Evolutionary conservation across 208 protist species (phyloP).

Genomic region (Phytomonas sp.): DNA sequence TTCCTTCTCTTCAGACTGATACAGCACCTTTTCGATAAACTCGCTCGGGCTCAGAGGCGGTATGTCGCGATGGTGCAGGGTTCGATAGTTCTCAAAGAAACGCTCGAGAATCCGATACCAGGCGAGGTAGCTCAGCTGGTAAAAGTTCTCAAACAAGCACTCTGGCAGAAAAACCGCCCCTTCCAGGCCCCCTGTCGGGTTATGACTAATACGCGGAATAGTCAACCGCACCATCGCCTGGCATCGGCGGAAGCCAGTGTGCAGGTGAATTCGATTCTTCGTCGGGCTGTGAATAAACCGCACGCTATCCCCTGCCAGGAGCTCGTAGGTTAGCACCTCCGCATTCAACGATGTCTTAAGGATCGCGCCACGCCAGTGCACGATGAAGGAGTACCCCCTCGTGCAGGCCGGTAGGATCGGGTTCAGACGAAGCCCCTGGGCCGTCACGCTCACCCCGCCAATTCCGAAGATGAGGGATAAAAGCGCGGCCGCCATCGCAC

Average conservation of each 20-base stretch:
- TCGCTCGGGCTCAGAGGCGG: slow-evolving; percentile 70
- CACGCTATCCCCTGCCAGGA: slow-evolving; percentile 64
- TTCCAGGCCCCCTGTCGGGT: slow-evolving; percentile 54
- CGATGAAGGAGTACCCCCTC: slow-evolving; percentile 50
- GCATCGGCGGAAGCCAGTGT: slow-evolving; percentile 49
- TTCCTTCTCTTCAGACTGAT: slow-evolving; percentile 61
- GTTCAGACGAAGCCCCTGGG: slow-evolving; percentile 46
- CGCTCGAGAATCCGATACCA: slow-evolving; percentile 81
- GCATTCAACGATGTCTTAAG: slow-evolving; percentile 55
- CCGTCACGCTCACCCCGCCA: slow-evolving; percentile 48
- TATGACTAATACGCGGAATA: slow-evolving; percentile 46
- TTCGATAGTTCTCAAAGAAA: slow-evolving; percentile 80
- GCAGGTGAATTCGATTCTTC: slow-evolving; percentile 75
- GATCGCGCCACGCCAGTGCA: slow-evolving; percentile 70
- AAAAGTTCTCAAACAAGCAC: slow-evolving; percentile 75
- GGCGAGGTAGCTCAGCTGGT: slow-evolving; percentile 78
- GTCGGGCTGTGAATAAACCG: slow-evolving; percentile 71
- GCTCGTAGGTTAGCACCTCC: slow-evolving; percentile 65
- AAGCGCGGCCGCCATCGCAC: slow-evolving; percentile 56
- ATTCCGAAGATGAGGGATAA: slow-evolving; percentile 64
- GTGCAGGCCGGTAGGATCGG: slow-evolving; percentile 74
- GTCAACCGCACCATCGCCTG: slow-evolving; percentile 22
- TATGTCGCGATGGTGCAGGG: slow-evolving; percentile 67
- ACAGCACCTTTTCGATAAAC: slow-evolving; percentile 79
- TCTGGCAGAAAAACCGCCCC: slow-evolving; percentile 78